Evolutionary conservation across 192 early-diverging fungal species (phyloP).

Genomic region (Phlyctochytrium bullatum): DNA sequence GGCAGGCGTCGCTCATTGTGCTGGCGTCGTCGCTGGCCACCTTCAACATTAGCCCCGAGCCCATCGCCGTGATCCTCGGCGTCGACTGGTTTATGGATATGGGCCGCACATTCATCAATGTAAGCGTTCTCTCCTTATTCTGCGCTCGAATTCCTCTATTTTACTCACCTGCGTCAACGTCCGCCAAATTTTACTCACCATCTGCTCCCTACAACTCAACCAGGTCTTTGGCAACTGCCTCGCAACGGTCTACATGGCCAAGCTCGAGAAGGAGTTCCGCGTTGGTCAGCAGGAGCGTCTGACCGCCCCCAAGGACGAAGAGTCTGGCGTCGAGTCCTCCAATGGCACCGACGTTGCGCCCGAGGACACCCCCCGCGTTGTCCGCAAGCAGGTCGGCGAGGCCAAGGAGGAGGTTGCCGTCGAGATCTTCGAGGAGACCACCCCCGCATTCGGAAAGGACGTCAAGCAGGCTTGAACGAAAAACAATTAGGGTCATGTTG

Average conservation of each 20-base stretch:
- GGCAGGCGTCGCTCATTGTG: conserved; percentile 61
- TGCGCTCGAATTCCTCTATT: background rate
- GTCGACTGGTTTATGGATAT: conserved; percentile 80
- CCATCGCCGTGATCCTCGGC: conserved; percentile 63
- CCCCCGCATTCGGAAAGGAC: too few relatives aligned
- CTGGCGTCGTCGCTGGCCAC: conserved; percentile 49
- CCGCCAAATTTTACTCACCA: background rate
- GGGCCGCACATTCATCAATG: conserved; percentile 67
- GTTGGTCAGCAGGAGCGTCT: background rate
- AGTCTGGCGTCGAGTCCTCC: too few relatives aligned
- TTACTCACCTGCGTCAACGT: conserved; percentile 2
- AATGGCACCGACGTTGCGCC: too few relatives aligned
- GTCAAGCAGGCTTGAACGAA: too few relatives aligned
- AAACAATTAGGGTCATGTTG: too few relatives aligned
- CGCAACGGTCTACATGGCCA: conserved; percentile 61
- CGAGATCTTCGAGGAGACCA: too few relatives aligned
- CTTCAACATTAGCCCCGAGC: conserved; percentile 57
- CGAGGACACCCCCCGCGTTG: too few relatives aligned
- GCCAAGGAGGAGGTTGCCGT: too few relatives aligned
- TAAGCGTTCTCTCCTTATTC: conserved; percentile 17
- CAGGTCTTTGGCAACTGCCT: conserved; percentile 65
- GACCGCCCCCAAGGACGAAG: background rate
- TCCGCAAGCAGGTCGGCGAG: too few relatives aligned
- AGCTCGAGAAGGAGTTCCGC: conserved; percentile 68
- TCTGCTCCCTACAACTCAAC: background rate